Evolutionary conservation across 129 eudicot species (phyloP).

Genomic region (Helichrysum umbraculigerum): DNA sequence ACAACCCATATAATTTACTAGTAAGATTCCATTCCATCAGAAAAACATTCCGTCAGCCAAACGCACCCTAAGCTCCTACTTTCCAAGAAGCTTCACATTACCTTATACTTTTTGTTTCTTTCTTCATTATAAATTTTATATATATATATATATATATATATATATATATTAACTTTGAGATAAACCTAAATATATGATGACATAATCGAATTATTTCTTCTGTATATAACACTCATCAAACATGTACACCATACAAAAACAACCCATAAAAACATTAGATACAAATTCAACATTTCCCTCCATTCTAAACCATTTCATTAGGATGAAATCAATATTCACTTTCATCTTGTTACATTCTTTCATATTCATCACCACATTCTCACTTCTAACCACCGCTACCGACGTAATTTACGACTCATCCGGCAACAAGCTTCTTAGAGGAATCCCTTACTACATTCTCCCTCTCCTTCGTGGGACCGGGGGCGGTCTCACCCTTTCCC

Average conservation of each 20-base stretch:
- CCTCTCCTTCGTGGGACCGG: slow-evolving; percentile 40
- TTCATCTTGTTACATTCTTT: slow-evolving; percentile 2
- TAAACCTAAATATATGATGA: no score
- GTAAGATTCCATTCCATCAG: no score
- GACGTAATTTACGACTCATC: slow-evolving; percentile 27
- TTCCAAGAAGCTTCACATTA: no score
- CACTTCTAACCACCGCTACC: not conserved
- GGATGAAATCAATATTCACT: slow-evolving; percentile 9
- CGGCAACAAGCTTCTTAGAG: slow-evolving; percentile 30
- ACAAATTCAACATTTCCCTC: not conserved
- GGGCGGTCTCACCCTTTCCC: slow-evolving; percentile 30
- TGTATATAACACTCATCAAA: not conserved
- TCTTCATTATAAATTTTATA: no score
- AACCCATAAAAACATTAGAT: not conserved
- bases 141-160: no score
- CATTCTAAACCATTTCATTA: not conserved
- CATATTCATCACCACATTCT: slow-evolving; percentile 23
- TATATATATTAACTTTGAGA: no score
- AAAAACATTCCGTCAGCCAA: no score
- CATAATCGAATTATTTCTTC: no score
- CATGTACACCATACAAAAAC: not conserved
- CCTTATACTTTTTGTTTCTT: no score
- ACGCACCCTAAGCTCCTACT: no score
- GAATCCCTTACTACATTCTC: slow-evolving; percentile 31
- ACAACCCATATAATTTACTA: no score